These are phyloP conservation scores for Wickerhamiella dianesei DNA, from an alignment of 805 yeast genomes.

Conservation along the genomic window DNA sequence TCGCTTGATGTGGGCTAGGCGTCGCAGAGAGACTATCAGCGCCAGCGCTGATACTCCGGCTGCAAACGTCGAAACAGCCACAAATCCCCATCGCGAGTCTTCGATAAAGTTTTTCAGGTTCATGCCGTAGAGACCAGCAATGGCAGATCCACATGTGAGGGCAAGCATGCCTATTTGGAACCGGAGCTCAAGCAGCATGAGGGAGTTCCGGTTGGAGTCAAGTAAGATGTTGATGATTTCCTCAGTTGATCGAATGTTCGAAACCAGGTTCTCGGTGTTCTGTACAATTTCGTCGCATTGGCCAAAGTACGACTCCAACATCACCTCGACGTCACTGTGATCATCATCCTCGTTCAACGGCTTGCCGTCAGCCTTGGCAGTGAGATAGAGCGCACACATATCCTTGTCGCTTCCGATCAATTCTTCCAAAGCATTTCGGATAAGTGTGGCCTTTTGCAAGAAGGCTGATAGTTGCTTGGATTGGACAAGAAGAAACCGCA, in stretches of 20 bases:
- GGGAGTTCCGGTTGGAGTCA: constrained; percentile 86
- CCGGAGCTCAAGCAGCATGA: constrained; percentile 75
- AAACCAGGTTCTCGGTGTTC: constrained; percentile 57
- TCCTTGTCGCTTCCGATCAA: constrained; percentile 79
- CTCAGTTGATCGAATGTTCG: constrained; percentile 85
- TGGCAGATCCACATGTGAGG: constrained; percentile 62
- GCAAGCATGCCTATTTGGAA: constrained; percentile 76
- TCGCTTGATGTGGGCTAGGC: constrained; percentile 52
- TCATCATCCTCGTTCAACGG: constrained; percentile 35
- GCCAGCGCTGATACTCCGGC: constrained; percentile 34
- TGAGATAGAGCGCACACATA: constrained; percentile 63
- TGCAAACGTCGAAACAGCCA: constrained; percentile 33
- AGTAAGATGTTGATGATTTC: constrained; percentile 86
- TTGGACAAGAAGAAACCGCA: constrained; percentile 67
- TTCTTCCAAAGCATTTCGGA: constrained; percentile 75
- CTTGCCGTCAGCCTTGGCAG: constrained; percentile 39
- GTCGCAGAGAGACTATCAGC: constrained; percentile 40
- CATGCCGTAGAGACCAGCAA: constrained; percentile 92
- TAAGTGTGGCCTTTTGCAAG: constrained; percentile 66
- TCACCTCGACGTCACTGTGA: constrained; percentile 79
- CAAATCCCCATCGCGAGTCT: constrained; percentile 60
- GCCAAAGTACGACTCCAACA: constrained; percentile 79
- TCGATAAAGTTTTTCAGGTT: constrained; percentile 86
- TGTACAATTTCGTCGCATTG: constrained; percentile 93
- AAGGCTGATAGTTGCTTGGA: constrained; percentile 76